phyloP scores from a whole-genome alignment of 2,329 filamentous ascomycete species.

The Fusarium brachygibbosum region DNA sequence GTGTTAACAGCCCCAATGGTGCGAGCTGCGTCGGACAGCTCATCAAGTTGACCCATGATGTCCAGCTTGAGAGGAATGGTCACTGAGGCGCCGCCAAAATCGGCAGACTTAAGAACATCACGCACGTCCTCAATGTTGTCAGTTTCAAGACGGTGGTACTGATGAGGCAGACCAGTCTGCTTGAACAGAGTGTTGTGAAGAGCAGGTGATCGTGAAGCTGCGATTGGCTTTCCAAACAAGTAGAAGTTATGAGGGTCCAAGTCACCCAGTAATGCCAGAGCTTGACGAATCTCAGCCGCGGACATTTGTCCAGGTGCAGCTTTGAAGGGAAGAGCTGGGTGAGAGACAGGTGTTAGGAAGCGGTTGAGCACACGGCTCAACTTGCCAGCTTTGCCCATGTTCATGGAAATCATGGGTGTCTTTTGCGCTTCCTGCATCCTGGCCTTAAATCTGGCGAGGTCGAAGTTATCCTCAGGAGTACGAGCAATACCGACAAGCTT shows the following conservation, averaged over 20 bases:
- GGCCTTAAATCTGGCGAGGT: conserved; percentile 83
- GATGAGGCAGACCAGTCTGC: conserved; percentile 83
- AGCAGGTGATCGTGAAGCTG: conserved; percentile 84
- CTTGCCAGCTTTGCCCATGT: conserved; percentile 92
- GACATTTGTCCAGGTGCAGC: conserved; percentile 95
- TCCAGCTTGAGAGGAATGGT: conserved; percentile 96
- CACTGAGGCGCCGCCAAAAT: conserved; percentile 94
- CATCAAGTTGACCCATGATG: conserved; percentile 84
- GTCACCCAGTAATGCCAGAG: conserved; percentile 82
- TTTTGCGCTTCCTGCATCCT: conserved; percentile 80
- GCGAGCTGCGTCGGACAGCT: conserved; percentile 81
- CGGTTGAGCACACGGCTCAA: conserved; percentile 90
- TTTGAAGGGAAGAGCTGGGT: conserved; percentile 89
- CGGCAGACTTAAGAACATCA: conserved; percentile 74
- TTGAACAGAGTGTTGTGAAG: conserved; percentile 90
- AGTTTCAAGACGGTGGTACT: conserved; percentile 84
- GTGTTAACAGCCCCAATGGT: conserved; percentile 96
- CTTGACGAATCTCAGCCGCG: conserved; percentile 86
- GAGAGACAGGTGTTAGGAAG: conserved; percentile 95
- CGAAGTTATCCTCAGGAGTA: conserved; percentile 86
- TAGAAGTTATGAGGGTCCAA: conserved; percentile 83
- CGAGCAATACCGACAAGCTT: conserved; percentile 90
- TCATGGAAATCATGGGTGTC: conserved; percentile 91
- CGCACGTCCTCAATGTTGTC: conserved; percentile 71
- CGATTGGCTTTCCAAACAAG: conserved; percentile 88